A percentile compares a stretch with the other conserved stretches of the same genome.
These are phyloP conservation scores for Populus trichocarpa DNA, from an alignment of 441 rosid species.

Conservation along the genomic window DNA sequence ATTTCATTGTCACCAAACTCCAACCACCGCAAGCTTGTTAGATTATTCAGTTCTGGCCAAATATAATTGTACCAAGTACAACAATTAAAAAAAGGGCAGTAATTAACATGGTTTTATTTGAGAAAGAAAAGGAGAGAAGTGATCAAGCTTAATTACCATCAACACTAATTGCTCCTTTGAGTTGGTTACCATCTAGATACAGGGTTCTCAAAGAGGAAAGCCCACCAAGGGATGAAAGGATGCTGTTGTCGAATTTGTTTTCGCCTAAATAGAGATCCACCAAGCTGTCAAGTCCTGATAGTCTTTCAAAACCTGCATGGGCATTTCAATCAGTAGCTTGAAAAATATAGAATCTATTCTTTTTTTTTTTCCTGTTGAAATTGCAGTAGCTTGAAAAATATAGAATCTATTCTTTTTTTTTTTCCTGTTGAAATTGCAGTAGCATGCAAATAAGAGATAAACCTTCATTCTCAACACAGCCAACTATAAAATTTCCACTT, in stretches of 20 bases:
- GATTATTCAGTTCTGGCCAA: background rate
- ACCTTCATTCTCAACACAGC: conserved; percentile 17
- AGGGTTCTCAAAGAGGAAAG: conserved; percentile 19
- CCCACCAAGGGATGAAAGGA: conserved; percentile 12
- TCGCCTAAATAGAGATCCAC: background rate
- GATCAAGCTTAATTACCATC: background rate
- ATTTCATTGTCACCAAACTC: background rate
- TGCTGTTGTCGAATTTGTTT: conserved; percentile 8
- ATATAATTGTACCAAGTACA: too few relatives aligned
- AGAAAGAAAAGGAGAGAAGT: too few relatives aligned
- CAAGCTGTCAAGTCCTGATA: background rate
- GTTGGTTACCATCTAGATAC: background rate
- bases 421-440: too few relatives aligned
- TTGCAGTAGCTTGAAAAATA: too few relatives aligned
- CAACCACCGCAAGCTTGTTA: background rate
- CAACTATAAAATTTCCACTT: fast-evolving
- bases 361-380: too few relatives aligned
- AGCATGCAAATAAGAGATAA: background rate
- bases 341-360: too few relatives aligned
- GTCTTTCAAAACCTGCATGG: conserved; percentile 2
- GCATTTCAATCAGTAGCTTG: too few relatives aligned
- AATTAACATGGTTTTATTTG: too few relatives aligned
- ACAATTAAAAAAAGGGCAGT: too few relatives aligned
- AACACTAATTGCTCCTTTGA: background rate
- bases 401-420: too few relatives aligned